These are phyloP conservation scores for Hypoxylon sp. DNA, from an alignment of 2,329 filamentous ascomycete species.

Conservation along the genomic window DNA sequence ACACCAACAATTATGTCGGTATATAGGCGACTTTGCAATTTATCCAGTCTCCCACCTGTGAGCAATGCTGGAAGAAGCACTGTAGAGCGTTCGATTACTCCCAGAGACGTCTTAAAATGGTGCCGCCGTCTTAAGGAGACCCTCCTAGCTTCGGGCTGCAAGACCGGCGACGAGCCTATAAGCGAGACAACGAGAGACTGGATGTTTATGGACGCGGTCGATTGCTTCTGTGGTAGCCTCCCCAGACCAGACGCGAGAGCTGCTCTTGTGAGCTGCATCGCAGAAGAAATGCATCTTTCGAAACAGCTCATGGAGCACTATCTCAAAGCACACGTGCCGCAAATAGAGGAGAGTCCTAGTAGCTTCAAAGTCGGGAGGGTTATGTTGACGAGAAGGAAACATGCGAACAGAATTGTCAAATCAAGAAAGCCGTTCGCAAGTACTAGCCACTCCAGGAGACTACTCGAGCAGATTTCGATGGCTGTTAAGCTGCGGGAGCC, in stretches of 20 bases:
- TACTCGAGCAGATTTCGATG: constrained; percentile 90
- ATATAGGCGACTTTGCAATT: constrained; percentile 67
- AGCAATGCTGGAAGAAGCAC: constrained; percentile 55
- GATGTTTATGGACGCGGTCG: constrained; percentile 93
- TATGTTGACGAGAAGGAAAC: constrained; percentile 71
- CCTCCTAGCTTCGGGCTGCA: constrained; percentile 72
- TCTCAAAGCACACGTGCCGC: constrained; percentile 79
- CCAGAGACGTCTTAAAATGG: constrained; percentile 89
- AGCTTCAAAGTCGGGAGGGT: constrained; percentile 77
- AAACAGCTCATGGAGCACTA: constrained; percentile 85
- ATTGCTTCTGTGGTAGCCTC: constrained; percentile 90
- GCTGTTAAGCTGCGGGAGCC: constrained; percentile 89
- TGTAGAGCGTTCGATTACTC: constrained; percentile 65
- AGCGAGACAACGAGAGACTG: constrained; percentile 81
- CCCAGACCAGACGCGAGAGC: constrained; percentile 74
- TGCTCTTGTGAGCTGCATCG: constrained; percentile 77
- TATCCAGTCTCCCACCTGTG: constrained; percentile 56
- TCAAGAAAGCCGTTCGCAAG: constrained; percentile 83
- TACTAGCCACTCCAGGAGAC: constrained; percentile 84
- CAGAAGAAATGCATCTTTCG: constrained; percentile 89
- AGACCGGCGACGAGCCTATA: constrained; percentile 77
- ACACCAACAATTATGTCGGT: constrained; percentile 72
- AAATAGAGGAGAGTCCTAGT: constrained; percentile 73
- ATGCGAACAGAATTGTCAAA: constrained; percentile 65
- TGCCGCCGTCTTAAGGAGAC: constrained; percentile 81